Base-by-base conservation (phyloP, 2,329 filamentous ascomycete species). In the Fusarium humuli region DNA sequence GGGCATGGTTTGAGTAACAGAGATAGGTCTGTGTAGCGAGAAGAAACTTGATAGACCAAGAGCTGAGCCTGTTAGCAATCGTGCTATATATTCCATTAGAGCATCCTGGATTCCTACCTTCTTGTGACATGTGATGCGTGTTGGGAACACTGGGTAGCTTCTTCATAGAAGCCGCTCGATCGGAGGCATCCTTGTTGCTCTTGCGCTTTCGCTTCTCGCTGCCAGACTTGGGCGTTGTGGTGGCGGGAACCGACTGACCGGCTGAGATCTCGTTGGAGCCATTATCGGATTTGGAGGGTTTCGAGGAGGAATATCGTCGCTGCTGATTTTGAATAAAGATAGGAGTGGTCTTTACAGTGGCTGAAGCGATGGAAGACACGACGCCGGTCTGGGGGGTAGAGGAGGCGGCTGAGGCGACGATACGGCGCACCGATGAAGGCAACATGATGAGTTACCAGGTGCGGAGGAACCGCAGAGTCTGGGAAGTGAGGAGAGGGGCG, bases 21-120 rank as follows among this genome's bases (percentile, higher is more conserved):
- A 97, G 77, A 99, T 95, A 47, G 96, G 96, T 67, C 96, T 91
- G 82, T 99, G 94, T 72, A 97, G 91, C 69, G 94, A 97, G 85
- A 98, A 98, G 86, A 99, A 98, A 65, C 92, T 92, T 10, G 95
- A 96, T 47, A 97, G 85, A 69, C 92, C 91, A 66, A 98, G 87
- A 77, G 97, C 96, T 98, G 72, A 7, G 69, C 77, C 54, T 73
- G 72, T 55, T 73, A 56, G 42, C 50, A 44, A 57, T 18, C 25
- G 6, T 20, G 10, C 29, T 22, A 11, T 2, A 9, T 23, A n/a
- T 22, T 12, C 29, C 20, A 23, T 20, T 16, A 20, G 27, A 16
- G 9, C 7, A 9, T 20, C 13, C 40, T 8, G 34, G 20, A 42
- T 46, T 34, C 84, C 34, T 80, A 92, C 91, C 88, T 80, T 89